Conservation (phyloP, 306 rosid genomes). For the Acmispon strigosus region DNA sequence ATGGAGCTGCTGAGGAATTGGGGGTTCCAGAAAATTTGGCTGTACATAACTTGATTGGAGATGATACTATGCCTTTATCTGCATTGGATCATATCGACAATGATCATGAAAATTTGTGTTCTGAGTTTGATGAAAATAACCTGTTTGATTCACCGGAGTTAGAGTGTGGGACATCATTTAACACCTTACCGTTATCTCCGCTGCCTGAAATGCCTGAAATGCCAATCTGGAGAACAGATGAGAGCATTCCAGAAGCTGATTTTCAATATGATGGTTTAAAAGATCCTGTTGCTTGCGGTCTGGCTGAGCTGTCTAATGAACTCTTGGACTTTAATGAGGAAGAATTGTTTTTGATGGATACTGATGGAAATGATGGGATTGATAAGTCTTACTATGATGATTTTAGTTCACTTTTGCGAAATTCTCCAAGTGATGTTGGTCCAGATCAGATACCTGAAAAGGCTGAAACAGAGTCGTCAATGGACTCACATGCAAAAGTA, state of each 20-base stretch:
- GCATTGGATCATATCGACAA: constrained; percentile 43
- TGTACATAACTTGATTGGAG: constrained; percentile 38
- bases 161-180: constrained; percentile 57
- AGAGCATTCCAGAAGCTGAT: constrained; percentile 29
- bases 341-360: constrained; percentile 57
- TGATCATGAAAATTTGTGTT: constrained; percentile 45
- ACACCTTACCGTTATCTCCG: constrained; percentile 51
- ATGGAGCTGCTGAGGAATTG: constrained; percentile 35
- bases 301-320: constrained; percentile 71
- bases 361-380: constrained; percentile 56
- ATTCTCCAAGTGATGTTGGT: constrained; percentile 42
- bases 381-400: constrained; percentile 81
- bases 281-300: constrained; percentile 39
- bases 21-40: constrained; percentile 35
- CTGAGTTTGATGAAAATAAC: constrained; percentile 46
- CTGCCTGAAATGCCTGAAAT: constrained; percentile 60
- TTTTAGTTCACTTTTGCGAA: constrained; percentile 69
- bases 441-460: constrained; percentile 30
- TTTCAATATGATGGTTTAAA: constrained; percentile 36
- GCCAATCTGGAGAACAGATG: constrained; percentile 53
- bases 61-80: constrained; percentile 33
- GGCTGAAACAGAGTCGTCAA: constrained; percentile 29
- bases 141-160: constrained; percentile 55
- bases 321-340: constrained; percentile 81
- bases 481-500: constrained; percentile 35